Evolutionary conservation across 768 basidiomycete species (phyloP).

Genomic region (Dacryopinax spathularia): DNA sequence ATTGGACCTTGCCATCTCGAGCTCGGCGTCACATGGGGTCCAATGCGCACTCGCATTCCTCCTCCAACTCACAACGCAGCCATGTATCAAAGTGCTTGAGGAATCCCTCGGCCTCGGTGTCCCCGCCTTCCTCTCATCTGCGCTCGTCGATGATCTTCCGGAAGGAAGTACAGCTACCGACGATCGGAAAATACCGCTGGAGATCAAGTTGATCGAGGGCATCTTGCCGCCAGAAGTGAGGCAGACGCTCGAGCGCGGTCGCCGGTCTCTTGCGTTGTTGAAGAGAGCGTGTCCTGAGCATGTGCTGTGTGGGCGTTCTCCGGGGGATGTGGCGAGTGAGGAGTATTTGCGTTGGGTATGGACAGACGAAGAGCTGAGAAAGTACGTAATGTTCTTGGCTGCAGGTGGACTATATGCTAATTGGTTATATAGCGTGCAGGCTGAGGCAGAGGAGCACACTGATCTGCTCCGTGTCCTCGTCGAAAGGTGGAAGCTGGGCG

Average conservation of each 20-base stretch:
- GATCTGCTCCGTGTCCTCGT: background rate
- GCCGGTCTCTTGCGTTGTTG: background rate
- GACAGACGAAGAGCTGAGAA: background rate
- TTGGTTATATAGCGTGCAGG: background rate
- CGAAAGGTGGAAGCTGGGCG: background rate
- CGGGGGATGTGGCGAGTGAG: background rate
- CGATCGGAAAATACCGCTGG: slow-evolving; percentile 1
- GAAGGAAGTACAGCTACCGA: background rate
- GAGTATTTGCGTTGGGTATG: background rate
- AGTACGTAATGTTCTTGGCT: background rate
- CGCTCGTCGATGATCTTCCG: background rate
- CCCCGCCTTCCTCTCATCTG: background rate
- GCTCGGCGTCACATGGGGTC: slow-evolving; percentile 35
- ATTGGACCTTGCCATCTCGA: slow-evolving; percentile 40
- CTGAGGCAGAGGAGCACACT: background rate
- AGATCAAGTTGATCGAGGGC: background rate
- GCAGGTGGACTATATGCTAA: background rate
- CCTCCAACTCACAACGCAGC: slow-evolving; percentile 46
- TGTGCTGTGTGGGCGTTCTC: background rate
- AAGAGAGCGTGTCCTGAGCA: background rate
- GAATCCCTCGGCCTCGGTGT: slow-evolving; percentile 41
- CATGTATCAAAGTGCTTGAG: slow-evolving; percentile 47
- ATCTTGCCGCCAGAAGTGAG: background rate
- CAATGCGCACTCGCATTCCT: slow-evolving; percentile 50
- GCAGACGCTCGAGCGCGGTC: background rate